Evolutionary conservation across 331 rosid genomes (phyloP).

Genomic region (Pyracantha coccinea): DNA sequence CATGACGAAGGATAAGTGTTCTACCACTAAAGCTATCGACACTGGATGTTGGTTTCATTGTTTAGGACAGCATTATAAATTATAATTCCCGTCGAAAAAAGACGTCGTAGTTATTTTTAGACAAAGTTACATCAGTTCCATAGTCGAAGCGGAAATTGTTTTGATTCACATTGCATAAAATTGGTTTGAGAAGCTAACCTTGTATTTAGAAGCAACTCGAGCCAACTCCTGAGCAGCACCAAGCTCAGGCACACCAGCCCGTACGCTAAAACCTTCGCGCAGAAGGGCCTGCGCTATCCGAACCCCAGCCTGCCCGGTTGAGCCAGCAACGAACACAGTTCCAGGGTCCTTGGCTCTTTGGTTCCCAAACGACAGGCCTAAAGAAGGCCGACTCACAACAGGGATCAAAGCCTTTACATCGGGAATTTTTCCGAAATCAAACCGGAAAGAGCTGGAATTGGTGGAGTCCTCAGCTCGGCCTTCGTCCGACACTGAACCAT

Average conservation of each 20-base stretch:
- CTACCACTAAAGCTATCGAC: background rate
- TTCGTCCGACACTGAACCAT: conserved; percentile 27
- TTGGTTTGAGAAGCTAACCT: conserved; percentile 34
- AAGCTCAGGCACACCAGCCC: conserved; percentile 92
- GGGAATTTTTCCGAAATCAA: conserved; percentile 58
- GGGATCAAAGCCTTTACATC: conserved; percentile 74
- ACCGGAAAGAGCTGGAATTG: conserved; percentile 45
- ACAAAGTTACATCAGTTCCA: background rate
- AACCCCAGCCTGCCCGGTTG: conserved; percentile 78
- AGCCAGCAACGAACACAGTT: conserved; percentile 84
- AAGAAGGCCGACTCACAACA: conserved; percentile 28
- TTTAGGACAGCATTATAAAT: too few species aligned
- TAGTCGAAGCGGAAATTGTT: background rate
- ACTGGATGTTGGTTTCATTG: too few species aligned
- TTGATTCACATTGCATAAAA: background rate
- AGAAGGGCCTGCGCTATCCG: conserved; percentile 71
- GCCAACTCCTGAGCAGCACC: conserved; percentile 84
- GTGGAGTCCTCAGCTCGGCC: conserved; percentile 20
- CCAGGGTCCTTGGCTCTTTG: conserved; percentile 67
- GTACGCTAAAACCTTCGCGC: conserved; percentile 72
- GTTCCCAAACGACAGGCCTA: conserved; percentile 58
- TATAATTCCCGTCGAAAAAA: too few species aligned
- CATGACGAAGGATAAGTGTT: background rate
- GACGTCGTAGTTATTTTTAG: too few species aligned
- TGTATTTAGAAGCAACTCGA: conserved; percentile 73